A percentile compares a stretch with the other conserved stretches of the same genome.
These are phyloP conservation scores for Penicillium polonicum DNA, from an alignment of 2,329 filamentous ascomycete genomes.

Conservation along the genomic window DNA sequence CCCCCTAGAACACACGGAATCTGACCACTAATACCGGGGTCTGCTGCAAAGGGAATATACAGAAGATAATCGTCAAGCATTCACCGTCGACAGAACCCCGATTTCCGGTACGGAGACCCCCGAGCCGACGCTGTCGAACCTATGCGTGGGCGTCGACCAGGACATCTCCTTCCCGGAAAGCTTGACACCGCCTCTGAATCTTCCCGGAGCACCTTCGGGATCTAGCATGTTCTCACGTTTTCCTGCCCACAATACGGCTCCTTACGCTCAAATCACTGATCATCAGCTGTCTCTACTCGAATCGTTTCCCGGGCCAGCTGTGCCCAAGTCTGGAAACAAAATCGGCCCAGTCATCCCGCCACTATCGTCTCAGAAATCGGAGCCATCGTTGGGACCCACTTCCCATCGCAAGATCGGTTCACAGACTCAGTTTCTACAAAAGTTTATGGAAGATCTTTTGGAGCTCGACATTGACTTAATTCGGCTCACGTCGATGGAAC, in stretches of 20 bases:
- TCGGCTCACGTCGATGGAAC: background rate
- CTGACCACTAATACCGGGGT: background rate
- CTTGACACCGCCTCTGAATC: background rate
- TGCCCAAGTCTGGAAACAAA: background rate
- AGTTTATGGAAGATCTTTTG: background rate
- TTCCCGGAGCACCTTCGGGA: background rate
- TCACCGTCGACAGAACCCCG: background rate
- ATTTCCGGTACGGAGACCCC: background rate
- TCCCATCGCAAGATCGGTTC: background rate
- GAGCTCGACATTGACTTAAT: background rate
- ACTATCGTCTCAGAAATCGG: background rate
- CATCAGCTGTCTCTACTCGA: background rate
- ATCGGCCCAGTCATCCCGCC: background rate
- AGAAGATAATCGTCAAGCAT: background rate
- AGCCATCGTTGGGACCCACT: background rate
- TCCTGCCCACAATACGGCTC: background rate
- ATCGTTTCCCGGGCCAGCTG: background rate
- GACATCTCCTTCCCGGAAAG: background rate
- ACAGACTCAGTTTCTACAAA: background rate
- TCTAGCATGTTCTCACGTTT: background rate
- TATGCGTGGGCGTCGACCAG: background rate
- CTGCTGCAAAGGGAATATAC: background rate
- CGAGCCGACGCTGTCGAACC: background rate
- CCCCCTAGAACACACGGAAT: background rate
- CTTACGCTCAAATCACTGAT: background rate